Conservation (phyloP, 1,139 yeast genomes). For the Candida tetrigidarum region DNA sequence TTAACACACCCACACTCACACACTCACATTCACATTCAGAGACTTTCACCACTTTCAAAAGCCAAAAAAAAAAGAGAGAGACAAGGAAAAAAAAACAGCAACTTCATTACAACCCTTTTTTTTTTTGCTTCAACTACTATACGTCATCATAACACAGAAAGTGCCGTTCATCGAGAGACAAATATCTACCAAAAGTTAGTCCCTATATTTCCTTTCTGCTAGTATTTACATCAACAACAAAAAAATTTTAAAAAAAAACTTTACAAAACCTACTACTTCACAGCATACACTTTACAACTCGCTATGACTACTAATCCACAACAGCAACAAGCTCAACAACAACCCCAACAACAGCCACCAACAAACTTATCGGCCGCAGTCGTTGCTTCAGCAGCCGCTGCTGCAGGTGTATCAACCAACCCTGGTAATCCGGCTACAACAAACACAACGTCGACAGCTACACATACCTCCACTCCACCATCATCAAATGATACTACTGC, state of each 20-base stretch:
- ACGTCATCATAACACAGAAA: not conserved
- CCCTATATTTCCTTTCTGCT: not conserved
- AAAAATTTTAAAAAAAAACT: not conserved
- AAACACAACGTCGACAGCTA: slow-evolving; percentile 3
- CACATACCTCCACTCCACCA: slow-evolving; percentile 3
- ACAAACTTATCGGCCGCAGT: slow-evolving; percentile 4
- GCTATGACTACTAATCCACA: slow-evolving; percentile 3
- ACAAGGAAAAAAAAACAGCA: slow-evolving; percentile 1
- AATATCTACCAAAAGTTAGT: not conserved
- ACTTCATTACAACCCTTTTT: slow-evolving; percentile 5
- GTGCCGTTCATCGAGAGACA: not conserved
- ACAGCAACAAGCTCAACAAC: slow-evolving; percentile 7
- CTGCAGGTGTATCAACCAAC: slow-evolving; percentile 6
- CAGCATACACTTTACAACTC: not conserved
- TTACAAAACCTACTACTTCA: not conserved
- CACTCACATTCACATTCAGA: not conserved
- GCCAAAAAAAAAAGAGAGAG: not conserved
- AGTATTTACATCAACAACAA: too few relatives aligned
- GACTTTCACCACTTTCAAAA: slow-evolving; percentile 2
- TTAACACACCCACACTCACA: not conserved
- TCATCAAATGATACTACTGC: slow-evolving; percentile 16
- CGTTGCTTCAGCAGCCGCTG: not conserved
- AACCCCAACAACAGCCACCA: slow-evolving; percentile 8
- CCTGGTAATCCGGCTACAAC: slow-evolving; percentile 1
- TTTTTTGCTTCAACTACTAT: not conserved